Base-by-base conservation (phyloP, 2,329 filamentous ascomycete species). In the Setomelanomma holmii region DNA sequence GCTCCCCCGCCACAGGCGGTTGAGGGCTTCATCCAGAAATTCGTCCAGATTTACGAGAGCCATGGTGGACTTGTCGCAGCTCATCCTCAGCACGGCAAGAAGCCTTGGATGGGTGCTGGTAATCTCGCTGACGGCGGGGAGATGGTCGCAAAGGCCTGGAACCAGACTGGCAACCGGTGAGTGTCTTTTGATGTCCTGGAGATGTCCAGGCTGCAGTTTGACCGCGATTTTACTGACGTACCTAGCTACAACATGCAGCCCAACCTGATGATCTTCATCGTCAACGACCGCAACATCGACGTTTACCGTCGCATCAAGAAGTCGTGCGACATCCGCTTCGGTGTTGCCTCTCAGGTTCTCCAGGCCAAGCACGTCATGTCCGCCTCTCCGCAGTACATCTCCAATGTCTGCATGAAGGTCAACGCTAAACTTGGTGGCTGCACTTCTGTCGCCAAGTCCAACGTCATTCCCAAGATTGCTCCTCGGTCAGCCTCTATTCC, bases 371-470 rank as follows among this genome's bases (percentile, higher is more conserved):
- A 96, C 53, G 89, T 93, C 1, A 65, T 78, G 33, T 89, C 88
- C 70, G 85, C 84, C 14, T 85, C 89, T 19, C 82, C 83, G 0
- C 95, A 99, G 66, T 98, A 98, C 75, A 89, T 90, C 66, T 95
- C 90, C 1, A 99, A 99, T 56, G 91, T 99, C 0, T 84, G 87
- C 58, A 95, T 99, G 91, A 99, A 99, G 79, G 86, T 99, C 60
- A 98, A 99, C 65, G 89, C 91, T 3, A 99, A 99, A 79, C 83
- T 99, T 2, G 95, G 95, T 12, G 95, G 95, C 5, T 83, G 85
- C 0, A 97, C 91, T 1, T 87, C 77, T 54, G 75, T 79, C 44
- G 80, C 79, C 2, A 64, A 80, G 65, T 66, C 75, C 11, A 39
- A 75, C 19, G 67, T 74, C 8, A 64, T 73, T 22, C 57, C 59